Evolutionary conservation across 306 rosid species (phyloP), one percentile per base, ranked within the genome.

Genomic region (Lathyrus tuberosus): DNA sequence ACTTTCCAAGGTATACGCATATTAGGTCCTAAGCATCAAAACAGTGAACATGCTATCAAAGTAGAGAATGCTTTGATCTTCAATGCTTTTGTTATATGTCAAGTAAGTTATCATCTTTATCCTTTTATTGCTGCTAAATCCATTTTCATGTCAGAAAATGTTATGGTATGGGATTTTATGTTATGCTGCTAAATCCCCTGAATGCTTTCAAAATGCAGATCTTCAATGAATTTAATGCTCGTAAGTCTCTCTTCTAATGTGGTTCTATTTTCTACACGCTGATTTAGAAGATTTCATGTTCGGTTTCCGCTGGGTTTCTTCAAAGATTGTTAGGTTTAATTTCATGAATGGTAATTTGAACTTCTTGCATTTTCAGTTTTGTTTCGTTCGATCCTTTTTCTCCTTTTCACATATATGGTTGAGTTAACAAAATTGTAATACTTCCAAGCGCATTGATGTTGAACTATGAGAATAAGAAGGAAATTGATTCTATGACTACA

Each of bases 221-320:
- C 43, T 95, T 95, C 49, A 95, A 95, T 31, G 99, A 95, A 71
- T 91, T 95, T 73, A 95, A 91, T 85, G 99, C 99, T 8, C 82
- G 97, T 60, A 95, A 95, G 82, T 97, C 97, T 24, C 26, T 24
- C 26, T 24, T 24, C 3, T 24, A 24, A 24, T 2, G 26, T 24
- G 26, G 26, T 24, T 24, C 3, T 24, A 2, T 24, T 24, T 24
- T 24, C 26, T 24, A 24, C 3, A 24, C 3, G 26, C 3, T 2
- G 3, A 24, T 24, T 24, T 24, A 0, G 2, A 24, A 24, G 26
- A 24, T 24, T 24, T 24, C 26, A 24, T 24, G 26, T 1, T 2
- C 3, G 26, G 26, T 24, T 24, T 24, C 3, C 26, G n/a, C 3
- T 24, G 1, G 26, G 26, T 24, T 24, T 24, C 26, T 24, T 24